Percentiles rank a stretch among this genome's conserved stretches.
Evolutionary conservation across 805 yeast species (phyloP).

Genomic region (Yamadazyma sp.): DNA sequence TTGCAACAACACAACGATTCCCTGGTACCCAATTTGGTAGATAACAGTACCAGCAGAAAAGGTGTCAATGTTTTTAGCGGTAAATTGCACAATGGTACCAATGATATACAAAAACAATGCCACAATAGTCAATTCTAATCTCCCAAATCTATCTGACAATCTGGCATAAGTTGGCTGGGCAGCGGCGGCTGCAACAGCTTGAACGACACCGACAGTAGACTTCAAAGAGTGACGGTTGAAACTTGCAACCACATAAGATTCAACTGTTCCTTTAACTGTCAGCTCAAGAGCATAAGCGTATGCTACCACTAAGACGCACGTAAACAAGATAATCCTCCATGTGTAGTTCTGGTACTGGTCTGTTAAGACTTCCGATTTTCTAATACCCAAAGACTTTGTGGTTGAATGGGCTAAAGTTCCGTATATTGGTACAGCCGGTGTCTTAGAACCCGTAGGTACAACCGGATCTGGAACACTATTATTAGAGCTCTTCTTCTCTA

Average conservation of each 20-base stretch:
- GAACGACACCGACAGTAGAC: constrained; percentile 59
- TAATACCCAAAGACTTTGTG: constrained; percentile 49
- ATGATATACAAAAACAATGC: constrained; percentile 56
- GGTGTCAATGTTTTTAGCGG: constrained; percentile 54
- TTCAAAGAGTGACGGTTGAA: constrained; percentile 54
- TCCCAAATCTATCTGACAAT: constrained; percentile 65
- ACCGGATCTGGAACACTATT: neutral
- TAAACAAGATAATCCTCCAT: constrained; percentile 42
- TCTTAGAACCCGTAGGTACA: constrained; percentile 1
- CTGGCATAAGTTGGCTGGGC: constrained; percentile 65
- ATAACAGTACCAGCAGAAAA: constrained; percentile 66
- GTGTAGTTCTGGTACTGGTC: constrained; percentile 41
- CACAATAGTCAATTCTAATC: constrained; percentile 50
- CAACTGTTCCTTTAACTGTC: constrained; percentile 22
- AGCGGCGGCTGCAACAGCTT: constrained; percentile 63
- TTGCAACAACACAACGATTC: constrained; percentile 56
- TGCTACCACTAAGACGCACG: constrained; percentile 53
- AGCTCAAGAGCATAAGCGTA: constrained; percentile 46
- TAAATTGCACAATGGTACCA: constrained; percentile 65
- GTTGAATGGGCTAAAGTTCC: constrained; percentile 15
- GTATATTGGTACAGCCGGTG: constrained; percentile 7
- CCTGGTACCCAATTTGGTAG: constrained; percentile 55
- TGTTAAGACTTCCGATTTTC: constrained; percentile 54
- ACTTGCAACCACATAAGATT: constrained; percentile 55
- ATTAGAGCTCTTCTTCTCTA: neutral